Evolutionary conservation across 768 basidiomycete species (phyloP), one percentile per base, ranked within the genome.

Genomic region (Lactarius vividus): DNA sequence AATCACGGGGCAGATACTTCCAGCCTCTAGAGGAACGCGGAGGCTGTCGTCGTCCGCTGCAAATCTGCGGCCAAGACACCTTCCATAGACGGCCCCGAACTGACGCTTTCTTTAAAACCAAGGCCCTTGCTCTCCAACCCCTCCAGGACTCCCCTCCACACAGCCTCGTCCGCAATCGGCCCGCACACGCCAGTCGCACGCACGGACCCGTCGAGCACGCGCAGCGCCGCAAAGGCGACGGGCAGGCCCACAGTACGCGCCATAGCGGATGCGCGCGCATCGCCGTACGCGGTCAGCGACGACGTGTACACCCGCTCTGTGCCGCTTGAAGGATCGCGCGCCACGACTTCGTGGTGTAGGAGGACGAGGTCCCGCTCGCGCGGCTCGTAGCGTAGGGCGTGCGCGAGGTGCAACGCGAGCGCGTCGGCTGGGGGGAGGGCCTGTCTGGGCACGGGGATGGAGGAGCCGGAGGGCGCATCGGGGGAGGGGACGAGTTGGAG

Each of bases 181-280:
- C 88, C 88, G 35, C 75, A 79, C 3, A 94, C 93, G 20, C 93
- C 93, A 39, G 86, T 74, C 37, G 76, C 77, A 1, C 69, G 16
- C 72, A 75, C 69, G 44, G 69, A 60, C 0, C 89, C 91, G 72
- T 92, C 88, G 44, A 91, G 75, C 6, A 94, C 81, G 39, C 81
- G 79, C 70, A 90, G 74, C 1, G 93, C 86, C 1, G 93, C 93
- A 71, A 94, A 85, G 1, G 91, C 95, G 8, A 96, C 85, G 0
- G 95, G 95, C 54, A 95, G 76, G 4, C 94, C 94, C 20, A 97
- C 95, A 3, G 91, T 92, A 35, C 87, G 81, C n/a, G 93, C 85
- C 95, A 97, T 97, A 5, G 95, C 95, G 0, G 90, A 89, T 3
- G 82, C 83, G 1, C 72, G 73, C 8, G 77, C 68, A 23, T 79